Evolutionary conservation across 1,139 yeast genomes (phyloP), one percentile per base, ranked within the genome.

Genomic region (Blastobotrys proliferans): DNA sequence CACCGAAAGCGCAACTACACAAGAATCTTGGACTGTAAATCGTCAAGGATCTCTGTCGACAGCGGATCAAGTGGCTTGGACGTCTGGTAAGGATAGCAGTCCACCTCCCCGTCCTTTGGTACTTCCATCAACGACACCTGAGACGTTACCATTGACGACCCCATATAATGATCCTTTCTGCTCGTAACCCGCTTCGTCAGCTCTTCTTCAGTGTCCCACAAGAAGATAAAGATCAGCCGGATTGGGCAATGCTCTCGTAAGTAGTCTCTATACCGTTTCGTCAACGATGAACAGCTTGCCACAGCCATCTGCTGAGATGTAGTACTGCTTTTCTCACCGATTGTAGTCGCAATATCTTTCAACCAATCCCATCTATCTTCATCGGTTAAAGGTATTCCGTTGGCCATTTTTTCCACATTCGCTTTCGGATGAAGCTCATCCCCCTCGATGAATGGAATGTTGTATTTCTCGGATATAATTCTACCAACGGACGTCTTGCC

Each of bases 351-450:
- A 5, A 87, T 62, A 35, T 63, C 59, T 36, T 69, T 63, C 22
- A 92, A 70, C 98, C 98, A 92, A 1, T 75, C 92, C 90, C 92
- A 84, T 47, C 98, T 69, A 61, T 92, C 98, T 1, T 80, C 94
- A 58, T 92, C 97, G 0, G 79, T 77, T 46, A 92, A 68, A 1
- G 98, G 94, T 22, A 76, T 72, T 0, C 95, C 95, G 18, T 68
- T 53, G 2, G 83, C 65, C 98, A 92, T 92, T 61, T 92, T 92
- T 14, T 72, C 80, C 14, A 90, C 70, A 58, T 92, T 92, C 51
- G 64, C 77, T 40, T 66, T 60, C 0, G 95, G 88, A 60, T 90
- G 97, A 28, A 83, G 70, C 2, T 70, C 66, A 60, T 92, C 98
- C 8, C 97, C 98, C 61, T 92, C 98, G 13, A 88, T 64, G 56